phyloP scores from a whole-genome alignment of 306 rosid genomes.

The Elaeagnus macrophylla region DNA sequence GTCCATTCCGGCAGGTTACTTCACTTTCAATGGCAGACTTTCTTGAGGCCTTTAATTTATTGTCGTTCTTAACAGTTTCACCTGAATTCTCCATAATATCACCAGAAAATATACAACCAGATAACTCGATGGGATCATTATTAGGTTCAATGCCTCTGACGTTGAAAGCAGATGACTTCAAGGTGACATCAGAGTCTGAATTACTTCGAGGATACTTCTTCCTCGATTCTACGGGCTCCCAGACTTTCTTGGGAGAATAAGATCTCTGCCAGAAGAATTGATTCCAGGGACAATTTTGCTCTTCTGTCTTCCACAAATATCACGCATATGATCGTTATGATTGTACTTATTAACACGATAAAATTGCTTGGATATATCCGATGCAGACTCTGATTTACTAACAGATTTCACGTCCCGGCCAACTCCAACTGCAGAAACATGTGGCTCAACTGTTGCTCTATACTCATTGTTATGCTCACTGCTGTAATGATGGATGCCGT shows the following conservation, averaged over 20 bases:
- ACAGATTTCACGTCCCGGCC: constrained; percentile 48
- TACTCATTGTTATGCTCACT: constrained; percentile 57
- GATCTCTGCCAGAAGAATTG: constrained; percentile 49
- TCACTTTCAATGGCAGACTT: constrained; percentile 25
- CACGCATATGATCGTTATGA: constrained; percentile 55
- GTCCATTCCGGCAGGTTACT: constrained; percentile 34
- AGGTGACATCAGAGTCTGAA: constrained; percentile 62
- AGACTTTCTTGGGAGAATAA: constrained; percentile 64
- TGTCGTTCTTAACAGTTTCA: constrained; percentile 30
- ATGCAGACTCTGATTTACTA: constrained; percentile 47
- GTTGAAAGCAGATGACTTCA: constrained; percentile 35
- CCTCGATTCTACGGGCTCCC: constrained; percentile 82
- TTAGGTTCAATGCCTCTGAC: constrained; percentile 36
- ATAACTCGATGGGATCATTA: constrained; percentile 31
- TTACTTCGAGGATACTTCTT: constrained; percentile 63
- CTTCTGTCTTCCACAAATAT: constrained; percentile 58
- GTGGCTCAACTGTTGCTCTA: constrained; percentile 56
- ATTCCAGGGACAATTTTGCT: constrained; percentile 46
- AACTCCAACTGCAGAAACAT: constrained; percentile 40
- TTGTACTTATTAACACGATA: constrained; percentile 47
- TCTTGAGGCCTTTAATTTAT: constrained; percentile 40
- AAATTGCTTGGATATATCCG: constrained; percentile 59
- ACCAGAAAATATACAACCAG: constrained; percentile 23
- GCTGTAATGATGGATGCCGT: constrained; percentile 66
- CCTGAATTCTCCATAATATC: constrained; percentile 28